Base-by-base conservation (phyloP, 2,329 filamentous ascomycete genomes). In the Lasiodiplodia theobromae region DNA sequence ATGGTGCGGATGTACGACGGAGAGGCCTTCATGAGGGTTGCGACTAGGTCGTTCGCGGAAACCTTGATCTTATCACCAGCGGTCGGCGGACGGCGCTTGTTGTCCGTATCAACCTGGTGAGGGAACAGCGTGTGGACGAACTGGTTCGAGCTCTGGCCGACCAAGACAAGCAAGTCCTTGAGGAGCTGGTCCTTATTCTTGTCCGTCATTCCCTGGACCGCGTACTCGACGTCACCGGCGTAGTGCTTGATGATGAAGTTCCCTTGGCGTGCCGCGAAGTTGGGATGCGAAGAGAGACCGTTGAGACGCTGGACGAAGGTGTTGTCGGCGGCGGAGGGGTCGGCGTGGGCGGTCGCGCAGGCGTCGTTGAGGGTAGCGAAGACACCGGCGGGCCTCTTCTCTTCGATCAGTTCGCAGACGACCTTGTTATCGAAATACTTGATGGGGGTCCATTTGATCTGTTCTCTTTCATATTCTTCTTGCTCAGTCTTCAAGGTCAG, bases 381-480 rank as follows among this genome's bases (percentile, higher is more conserved):
- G 56, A 99, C 89, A 76, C 96, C 96, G 1, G 93, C 92, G 6
- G 96, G 96, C 66, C 94, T 86, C 77, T 91, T 89, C 77, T 96
- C 92, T 80, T 99, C 96, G 73, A 99, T 99, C 76, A 99, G 81
- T 70, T 97, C 96, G 79, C 96, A 99, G 68, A 99, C 96, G 58
- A 99, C 91, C 85, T 98, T 98, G 86, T 99, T 99, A 82, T 99
- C 96, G 75, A 98, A 99, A 82, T 98, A 99, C 76, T 96, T 96
- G 86, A 99, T 99, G 2, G 96, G 96, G 0, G 94, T 97, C 96
- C 96, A 99, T 77, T 97, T 90, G 77, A 99, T 99, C 84, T 98
- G 91, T 80, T 99, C 96, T 60, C 92, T 87, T 18, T 92, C 93
- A 76, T 99, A 99, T 79, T 99, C 96, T 74, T 99, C 96, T 82